These are phyloP conservation scores for Fusarium falciforme DNA, from an alignment of 2,329 filamentous ascomycete species.

Conservation along the genomic window DNA sequence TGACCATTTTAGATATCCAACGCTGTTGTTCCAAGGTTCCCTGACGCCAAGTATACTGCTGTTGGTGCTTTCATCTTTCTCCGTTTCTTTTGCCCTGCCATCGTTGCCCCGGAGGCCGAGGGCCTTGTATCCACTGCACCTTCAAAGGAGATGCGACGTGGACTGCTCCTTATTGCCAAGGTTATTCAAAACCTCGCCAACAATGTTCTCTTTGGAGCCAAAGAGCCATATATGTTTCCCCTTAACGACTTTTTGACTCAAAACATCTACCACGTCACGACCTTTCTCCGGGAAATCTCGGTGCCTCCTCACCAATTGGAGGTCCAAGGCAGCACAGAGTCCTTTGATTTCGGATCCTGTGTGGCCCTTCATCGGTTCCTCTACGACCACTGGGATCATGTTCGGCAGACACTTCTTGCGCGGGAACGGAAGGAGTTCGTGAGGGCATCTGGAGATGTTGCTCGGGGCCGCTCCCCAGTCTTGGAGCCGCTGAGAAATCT, in stretches of 20 bases:
- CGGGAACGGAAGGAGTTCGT: constrained; percentile 69
- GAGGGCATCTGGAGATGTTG: constrained; percentile 64
- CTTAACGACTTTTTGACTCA: constrained; percentile 75
- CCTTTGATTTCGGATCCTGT: constrained; percentile 77
- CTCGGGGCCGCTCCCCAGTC: constrained; percentile 65
- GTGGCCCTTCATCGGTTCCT: constrained; percentile 76
- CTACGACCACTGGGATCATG: constrained; percentile 78
- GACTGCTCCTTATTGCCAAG: constrained; percentile 76
- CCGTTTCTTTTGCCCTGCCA: constrained; percentile 78
- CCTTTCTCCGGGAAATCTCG: constrained; percentile 75
- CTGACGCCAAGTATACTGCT: constrained; percentile 77
- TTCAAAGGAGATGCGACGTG: constrained; percentile 76
- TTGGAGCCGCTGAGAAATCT: constrained; percentile 70
- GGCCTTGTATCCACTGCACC: constrained; percentile 70
- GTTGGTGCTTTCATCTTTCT: constrained; percentile 79
- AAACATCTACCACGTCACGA: constrained; percentile 75
- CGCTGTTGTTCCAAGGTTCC: constrained; percentile 72
- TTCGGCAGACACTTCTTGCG: constrained; percentile 71
- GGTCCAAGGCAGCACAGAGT: constrained; percentile 55
- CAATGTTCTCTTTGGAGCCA: constrained; percentile 77
- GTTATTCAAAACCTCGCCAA: constrained; percentile 79
- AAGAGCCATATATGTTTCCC: constrained; percentile 79
- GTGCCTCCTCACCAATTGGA: constrained; percentile 64
- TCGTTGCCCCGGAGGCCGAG: constrained; percentile 76
- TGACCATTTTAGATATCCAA: constrained; percentile 62